A percentile compares a stretch with the other conserved stretches of the same genome.
phyloP scores from a whole-genome alignment of 2,329 filamentous ascomycete genomes.

The Fusarium pininemorale region DNA sequence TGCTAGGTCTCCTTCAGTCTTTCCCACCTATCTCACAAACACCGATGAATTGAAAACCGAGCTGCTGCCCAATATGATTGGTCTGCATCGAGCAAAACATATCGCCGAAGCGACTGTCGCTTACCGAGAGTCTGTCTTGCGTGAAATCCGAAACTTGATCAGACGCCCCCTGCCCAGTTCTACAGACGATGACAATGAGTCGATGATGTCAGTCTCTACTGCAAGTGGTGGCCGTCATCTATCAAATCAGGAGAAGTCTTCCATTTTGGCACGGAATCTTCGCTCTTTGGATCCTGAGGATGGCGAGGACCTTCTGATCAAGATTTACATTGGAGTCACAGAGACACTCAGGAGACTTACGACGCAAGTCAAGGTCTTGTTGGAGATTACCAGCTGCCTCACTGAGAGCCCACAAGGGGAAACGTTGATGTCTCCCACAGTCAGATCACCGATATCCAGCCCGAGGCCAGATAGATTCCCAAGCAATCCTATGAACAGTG shows the following conservation, averaged over 20 bases:
- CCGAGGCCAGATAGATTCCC: constrained; percentile 52
- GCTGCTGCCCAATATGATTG: constrained; percentile 76
- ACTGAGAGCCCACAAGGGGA: constrained; percentile 53
- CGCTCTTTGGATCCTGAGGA: constrained; percentile 84
- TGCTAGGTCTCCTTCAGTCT: constrained; percentile 71
- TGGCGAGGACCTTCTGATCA: constrained; percentile 82
- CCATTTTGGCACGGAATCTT: constrained; percentile 86
- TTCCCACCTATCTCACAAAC: constrained; percentile 81
- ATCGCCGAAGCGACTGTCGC: constrained; percentile 82
- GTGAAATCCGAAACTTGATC: constrained; percentile 88
- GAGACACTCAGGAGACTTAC: constrained; percentile 87
- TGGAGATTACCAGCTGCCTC: constrained; percentile 88
- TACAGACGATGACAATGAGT: constrained; percentile 92
- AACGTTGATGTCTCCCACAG: constrained; percentile 57
- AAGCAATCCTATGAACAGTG: constrained; percentile 30
- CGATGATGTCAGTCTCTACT: constrained; percentile 86
- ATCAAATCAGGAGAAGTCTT: constrained; percentile 88
- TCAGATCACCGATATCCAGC: constrained; percentile 63
- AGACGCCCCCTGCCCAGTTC: constrained; percentile 88
- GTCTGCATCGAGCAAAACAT: constrained; percentile 83
- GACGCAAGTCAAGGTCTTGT: constrained; percentile 91
- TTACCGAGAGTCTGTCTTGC: constrained; percentile 84
- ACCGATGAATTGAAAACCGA: constrained; percentile 75
- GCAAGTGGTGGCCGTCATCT: constrained; percentile 71
- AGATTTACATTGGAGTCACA: constrained; percentile 86